A percentile compares a stretch with the other conserved stretches of the same genome.
These are phyloP conservation scores for Globisporangium cederbergense DNA, from an alignment of 352 stramenopile species.

Conservation along the genomic window DNA sequence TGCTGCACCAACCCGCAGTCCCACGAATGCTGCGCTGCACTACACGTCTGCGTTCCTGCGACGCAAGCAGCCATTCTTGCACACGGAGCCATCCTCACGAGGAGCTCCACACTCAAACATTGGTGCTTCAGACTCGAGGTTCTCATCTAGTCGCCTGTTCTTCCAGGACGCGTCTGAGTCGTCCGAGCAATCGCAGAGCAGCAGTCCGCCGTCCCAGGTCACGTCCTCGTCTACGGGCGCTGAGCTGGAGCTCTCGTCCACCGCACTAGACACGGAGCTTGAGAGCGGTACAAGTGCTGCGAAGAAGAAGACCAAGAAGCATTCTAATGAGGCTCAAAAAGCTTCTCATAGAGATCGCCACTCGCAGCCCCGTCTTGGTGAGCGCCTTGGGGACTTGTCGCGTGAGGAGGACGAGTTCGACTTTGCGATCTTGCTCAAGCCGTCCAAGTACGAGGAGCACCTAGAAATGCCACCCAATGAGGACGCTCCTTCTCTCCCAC, in stretches of 20 bases:
- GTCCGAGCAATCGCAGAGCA: not conserved
- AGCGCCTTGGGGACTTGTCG: slow-evolving; percentile 59
- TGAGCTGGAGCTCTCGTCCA: not conserved
- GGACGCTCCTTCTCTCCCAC: not conserved
- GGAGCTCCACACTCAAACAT: not conserved
- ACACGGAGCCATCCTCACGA: not conserved
- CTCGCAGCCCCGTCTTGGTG: slow-evolving; percentile 4
- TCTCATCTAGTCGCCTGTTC: slow-evolving; percentile 9
- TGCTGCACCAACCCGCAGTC: slow-evolving; percentile 7
- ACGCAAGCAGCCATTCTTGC: slow-evolving; percentile 21
- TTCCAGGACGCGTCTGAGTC: slow-evolving; percentile 14
- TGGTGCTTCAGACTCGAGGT: not conserved
- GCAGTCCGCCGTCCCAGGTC: not conserved
- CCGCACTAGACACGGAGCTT: not conserved
- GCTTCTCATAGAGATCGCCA: not conserved
- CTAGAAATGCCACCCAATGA: slow-evolving; percentile 27
- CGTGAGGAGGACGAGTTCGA: slow-evolving; percentile 76
- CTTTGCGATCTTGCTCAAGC: slow-evolving; percentile 81
- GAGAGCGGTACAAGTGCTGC: not conserved
- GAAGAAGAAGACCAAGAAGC: not conserved
- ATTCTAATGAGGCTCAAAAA: not conserved
- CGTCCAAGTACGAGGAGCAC: slow-evolving; percentile 63
- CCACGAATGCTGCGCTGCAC: slow-evolving; percentile 8
- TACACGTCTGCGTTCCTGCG: slow-evolving; percentile 16
- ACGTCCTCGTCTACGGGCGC: not conserved